A percentile compares a stretch with the other conserved stretches of the same genome.
These are phyloP conservation scores for Diplocarpon mali DNA, from an alignment of 2,329 filamentous ascomycete genomes.

Conservation along the genomic window DNA sequence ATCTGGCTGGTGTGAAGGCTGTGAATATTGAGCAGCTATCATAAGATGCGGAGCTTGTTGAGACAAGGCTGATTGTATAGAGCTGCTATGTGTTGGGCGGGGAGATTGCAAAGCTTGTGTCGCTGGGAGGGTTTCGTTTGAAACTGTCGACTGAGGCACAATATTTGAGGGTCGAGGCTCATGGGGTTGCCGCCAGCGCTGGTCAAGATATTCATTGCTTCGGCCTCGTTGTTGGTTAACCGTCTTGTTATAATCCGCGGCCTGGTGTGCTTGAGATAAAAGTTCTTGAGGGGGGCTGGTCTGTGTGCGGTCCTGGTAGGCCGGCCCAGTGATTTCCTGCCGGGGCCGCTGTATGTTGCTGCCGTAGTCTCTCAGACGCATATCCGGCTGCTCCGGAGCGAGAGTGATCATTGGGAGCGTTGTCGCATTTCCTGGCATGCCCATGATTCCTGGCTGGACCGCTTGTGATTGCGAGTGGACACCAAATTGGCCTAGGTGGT, in stretches of 20 bases:
- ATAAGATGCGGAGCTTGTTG: constrained; percentile 33
- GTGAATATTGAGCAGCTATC: constrained; percentile 44
- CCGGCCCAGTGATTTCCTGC: constrained; percentile 77
- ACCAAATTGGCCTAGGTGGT: constrained; percentile 48
- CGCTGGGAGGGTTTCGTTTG: constrained; percentile 36
- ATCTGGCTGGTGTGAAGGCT: constrained; percentile 60
- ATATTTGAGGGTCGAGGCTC: constrained; percentile 53
- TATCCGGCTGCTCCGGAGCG: constrained; percentile 66
- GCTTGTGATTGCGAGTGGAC: constrained; percentile 53
- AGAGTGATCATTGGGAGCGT: constrained; percentile 79
- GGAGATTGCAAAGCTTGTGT: constrained; percentile 47
- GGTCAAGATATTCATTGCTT: constrained; percentile 69
- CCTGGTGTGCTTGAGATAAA: constrained; percentile 74
- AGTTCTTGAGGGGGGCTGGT: constrained; percentile 68
- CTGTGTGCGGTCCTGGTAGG: constrained; percentile 81
- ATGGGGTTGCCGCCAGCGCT: constrained; percentile 72
- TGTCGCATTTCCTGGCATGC: constrained; percentile 51
- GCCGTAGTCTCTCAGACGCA: constrained; percentile 63
- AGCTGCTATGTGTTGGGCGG: constrained; percentile 41
- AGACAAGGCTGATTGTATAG: constrained; percentile 40
- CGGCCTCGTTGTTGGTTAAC: constrained; percentile 71
- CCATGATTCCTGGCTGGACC: constrained; percentile 62
- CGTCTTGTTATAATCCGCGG: constrained; percentile 81
- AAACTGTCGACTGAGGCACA: constrained; percentile 26
- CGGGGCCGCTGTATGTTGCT: constrained; percentile 73